Evolutionary conservation across 2,329 filamentous ascomycete species (phyloP), one percentile per base, ranked within the genome.

Genomic region (Alternaria hordeiaustralica): DNA sequence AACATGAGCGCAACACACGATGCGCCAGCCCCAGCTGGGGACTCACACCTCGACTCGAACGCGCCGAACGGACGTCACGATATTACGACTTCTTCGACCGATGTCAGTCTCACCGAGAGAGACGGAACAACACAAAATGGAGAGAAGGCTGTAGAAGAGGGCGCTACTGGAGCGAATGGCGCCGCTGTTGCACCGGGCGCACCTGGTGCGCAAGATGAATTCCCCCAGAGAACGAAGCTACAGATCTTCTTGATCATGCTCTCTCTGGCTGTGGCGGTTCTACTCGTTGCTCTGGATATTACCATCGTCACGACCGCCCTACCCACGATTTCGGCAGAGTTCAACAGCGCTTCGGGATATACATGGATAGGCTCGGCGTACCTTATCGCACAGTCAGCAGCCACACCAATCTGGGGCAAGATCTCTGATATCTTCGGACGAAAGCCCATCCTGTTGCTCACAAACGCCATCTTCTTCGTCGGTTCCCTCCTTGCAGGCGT

Each of bases 371-470:
- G 85, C 15, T 82, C 80, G 23, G 82, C 84, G 8, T 87, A 86
- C 64, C 71, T 85, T 2, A 80, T 87, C 20, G 82, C 82, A 44
- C 82, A 82, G 64, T 79, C 84, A 5, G 84, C 84, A 1, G 78
- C 85, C 20, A 85, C 86, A 3, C 87, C 87, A 2, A 82, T 87
- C 30, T 89, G 87, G 87, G 87, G 87, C 21, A 90, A 90, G 71
- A 79, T 90, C 21, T 88, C 86, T 47, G 89, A 91, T 80, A 90
- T 91, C 61, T 91, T 87, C 79, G 89, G 89, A 3, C 83, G 89
- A 44, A 92, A 91, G 70, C 85, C 85, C 12, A 84, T 89, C 53
- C 79, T 91, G 28, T 79, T 91, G 13, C 69, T 85, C 4, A 88
- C 88, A 18, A 89, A 89, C 62, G 78, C 84, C 18, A 79, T 89